A percentile compares a stretch with the other conserved stretches of the same genome.
Conservation (phyloP, 225 moss, liverwort and hornwort species). For the Neckera pumila region DNA sequence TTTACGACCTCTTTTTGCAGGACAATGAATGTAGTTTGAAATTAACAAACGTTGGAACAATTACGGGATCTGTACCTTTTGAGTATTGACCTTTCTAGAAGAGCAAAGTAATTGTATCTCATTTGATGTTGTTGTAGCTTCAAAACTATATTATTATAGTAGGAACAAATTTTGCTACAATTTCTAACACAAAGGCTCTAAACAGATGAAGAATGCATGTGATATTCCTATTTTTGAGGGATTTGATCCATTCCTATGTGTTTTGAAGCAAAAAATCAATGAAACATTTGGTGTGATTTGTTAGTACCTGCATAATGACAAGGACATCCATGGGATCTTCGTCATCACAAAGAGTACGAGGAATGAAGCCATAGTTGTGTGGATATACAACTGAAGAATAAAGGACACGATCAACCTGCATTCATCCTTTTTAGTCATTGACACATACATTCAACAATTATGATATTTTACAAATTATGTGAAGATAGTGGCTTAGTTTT, state of each 20-base stretch:
- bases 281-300: not conserved
- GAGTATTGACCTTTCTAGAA: not conserved
- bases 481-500: not conserved
- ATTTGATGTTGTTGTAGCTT: not conserved
- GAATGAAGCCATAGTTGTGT: conserved; percentile 94
- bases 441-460: not conserved
- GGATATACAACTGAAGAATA: conserved; percentile 91
- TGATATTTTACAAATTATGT: not conserved
- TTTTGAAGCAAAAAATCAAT: not conserved
- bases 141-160: not conserved
- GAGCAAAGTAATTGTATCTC: not conserved
- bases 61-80: not conserved
- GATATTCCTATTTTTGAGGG: not conserved
- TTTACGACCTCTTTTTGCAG: not conserved
- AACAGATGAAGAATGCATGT: not conserved
- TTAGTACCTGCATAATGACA: conserved; percentile 73
- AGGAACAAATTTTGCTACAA: not conserved
- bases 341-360: conserved; percentile 85
- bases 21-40: not conserved
- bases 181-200: not conserved
- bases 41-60: not conserved
- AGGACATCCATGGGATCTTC: conserved; percentile 83
- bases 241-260: not conserved
- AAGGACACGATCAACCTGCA: conserved; percentile 77
- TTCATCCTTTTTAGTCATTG: not conserved